Base-by-base conservation (phyloP, 2,329 filamentous ascomycete genomes). In the Trichoderma sp. region DNA sequence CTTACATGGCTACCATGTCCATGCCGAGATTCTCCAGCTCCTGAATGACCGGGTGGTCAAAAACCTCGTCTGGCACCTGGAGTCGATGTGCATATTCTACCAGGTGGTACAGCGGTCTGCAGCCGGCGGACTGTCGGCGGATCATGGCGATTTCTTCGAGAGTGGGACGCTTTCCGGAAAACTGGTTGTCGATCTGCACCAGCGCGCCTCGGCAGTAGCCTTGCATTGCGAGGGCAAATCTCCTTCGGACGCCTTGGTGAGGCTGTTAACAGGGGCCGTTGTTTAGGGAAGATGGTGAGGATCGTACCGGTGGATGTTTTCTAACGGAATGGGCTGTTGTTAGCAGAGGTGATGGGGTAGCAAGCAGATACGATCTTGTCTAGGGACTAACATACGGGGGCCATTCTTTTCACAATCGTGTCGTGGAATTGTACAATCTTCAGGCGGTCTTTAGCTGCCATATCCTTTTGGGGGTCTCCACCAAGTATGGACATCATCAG, bases 1-100 rank as follows among this genome's bases (percentile, higher is more conserved):
- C 71, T 67, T 63, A 73, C 72, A 74, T 72, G 27, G 68, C 67
- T 2, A 74, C 70, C 64, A 74, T 70, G n/a, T 74, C 72, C 19
- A 71, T 63, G 2, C 72, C 72, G 1, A 74, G 61, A 10, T 56
- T 34, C 58, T 74, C 72, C 25, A 74, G 53, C 42, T 72, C 70
- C 50, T 70, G 68, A 22, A 74, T 70, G 19, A 59, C 15, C 0
- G 70, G 69, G 19, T 71, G 25, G 4, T 70, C 32, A 61, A 74
- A 74, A 12, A 72, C 68, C n/a, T 70, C 60, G 8, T 73, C 71
- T 17, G 72, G 72, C 5, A 74, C 34, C 22, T 60, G 37, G 5
- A 74, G 53, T 17, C 52, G 17, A 39, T 73, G 70, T 1, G 71
- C 71, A 54, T 73, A 74, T 34, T 74, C 72, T 27, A 73, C 68